Base-by-base conservation (phyloP, 1,284 basidiomycete genomes). In the Vanrija sp. region DNA sequence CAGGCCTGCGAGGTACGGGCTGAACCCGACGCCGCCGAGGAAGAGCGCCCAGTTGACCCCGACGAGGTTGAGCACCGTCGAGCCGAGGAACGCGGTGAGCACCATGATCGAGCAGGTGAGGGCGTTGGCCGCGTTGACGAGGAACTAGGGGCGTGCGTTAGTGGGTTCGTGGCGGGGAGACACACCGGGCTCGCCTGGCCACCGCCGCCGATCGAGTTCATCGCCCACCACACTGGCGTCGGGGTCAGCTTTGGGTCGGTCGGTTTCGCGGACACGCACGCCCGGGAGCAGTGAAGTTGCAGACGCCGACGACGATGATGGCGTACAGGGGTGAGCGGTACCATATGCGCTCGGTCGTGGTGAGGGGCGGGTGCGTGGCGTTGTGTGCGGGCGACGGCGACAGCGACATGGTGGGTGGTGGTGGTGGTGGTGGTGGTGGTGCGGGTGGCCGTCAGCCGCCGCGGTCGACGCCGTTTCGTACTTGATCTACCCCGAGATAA, bases 111-210 rank as follows among this genome's bases (percentile, higher is more conserved):
- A 56, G 53, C 72, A 75, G 0, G 69, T 72, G 9, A 69, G 53
- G 1, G 64, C 56, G 53, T 72, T 73, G 52, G 66, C 66, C 3
- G 66, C 69, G 29, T 74, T 73, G 43, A 73, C 71, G 12, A 67
- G 63, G 18, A 42, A 61, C 0, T 66, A 65, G 8, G 26, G 5
- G 26, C n/a, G n/a, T n/a, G 4, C 7, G 29, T 34, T 12, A 34
- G 29, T 7, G 29, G 29, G 29, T 34, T 34, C 10, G n/a, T n/a
- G n/a, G n/a, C n/a, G n/a, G n/a, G n/a, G 29, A 7, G 29, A 12
- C 29, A 3, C 12, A 34, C 29, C 8, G 29, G 29, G 29, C 57
- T 49, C 34, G 62, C 58, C 6, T 55, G 51, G 5, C 73, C 73
- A 14, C 73, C 73, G 1, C 68, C 73, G 2, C 73, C 73, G 15